These are phyloP conservation scores for Diaporthe aspalathi DNA, from an alignment of 2,329 filamentous ascomycete species.

Conservation along the genomic window DNA sequence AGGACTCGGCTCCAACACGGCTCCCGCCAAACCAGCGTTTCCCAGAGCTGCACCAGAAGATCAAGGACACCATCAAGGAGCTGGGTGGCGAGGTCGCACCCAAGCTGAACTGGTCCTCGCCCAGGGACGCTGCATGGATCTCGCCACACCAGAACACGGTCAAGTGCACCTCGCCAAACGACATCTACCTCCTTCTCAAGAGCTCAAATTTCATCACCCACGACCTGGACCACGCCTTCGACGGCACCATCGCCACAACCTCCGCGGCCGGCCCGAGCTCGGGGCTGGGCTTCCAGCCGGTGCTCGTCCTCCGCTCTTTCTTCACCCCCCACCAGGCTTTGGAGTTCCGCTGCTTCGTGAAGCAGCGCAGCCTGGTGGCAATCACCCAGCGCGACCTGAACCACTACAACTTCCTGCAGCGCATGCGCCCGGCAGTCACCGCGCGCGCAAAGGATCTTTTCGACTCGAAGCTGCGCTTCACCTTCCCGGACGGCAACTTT, in stretches of 20 bases:
- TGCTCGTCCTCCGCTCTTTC: slow-evolving; percentile 88
- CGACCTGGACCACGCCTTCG: slow-evolving; percentile 92
- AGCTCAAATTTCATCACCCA: slow-evolving; percentile 95
- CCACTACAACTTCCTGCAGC: slow-evolving; percentile 83
- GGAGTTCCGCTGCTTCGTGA: slow-evolving; percentile 96
- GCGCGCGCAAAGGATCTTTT: slow-evolving; percentile 83
- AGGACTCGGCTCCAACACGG: slow-evolving; percentile 58
- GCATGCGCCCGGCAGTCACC: slow-evolving; percentile 73
- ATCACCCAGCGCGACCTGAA: slow-evolving; percentile 92
- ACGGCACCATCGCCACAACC: slow-evolving; percentile 68
- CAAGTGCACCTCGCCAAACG: slow-evolving; percentile 88
- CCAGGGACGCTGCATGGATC: slow-evolving; percentile 97
- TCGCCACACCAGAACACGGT: slow-evolving; percentile 85
- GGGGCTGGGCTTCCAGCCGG: slow-evolving; percentile 70
- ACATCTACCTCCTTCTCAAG: slow-evolving; percentile 94
- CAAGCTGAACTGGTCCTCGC: slow-evolving; percentile 97
- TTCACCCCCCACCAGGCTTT: slow-evolving; percentile 89
- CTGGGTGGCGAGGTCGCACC: slow-evolving; percentile 89
- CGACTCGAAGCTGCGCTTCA: slow-evolving; percentile 75
- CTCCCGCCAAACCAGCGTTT: slow-evolving; percentile 69
- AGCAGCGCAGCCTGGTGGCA: slow-evolving; percentile 80
- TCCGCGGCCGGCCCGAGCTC: slow-evolving; percentile 45
- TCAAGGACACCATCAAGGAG: slow-evolving; percentile 81
- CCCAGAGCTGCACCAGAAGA: slow-evolving; percentile 78
- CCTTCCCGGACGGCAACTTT: slow-evolving; percentile 86